Evolutionary conservation across 441 rosid species (phyloP).

Genomic region (Mallotus japonicus): DNA sequence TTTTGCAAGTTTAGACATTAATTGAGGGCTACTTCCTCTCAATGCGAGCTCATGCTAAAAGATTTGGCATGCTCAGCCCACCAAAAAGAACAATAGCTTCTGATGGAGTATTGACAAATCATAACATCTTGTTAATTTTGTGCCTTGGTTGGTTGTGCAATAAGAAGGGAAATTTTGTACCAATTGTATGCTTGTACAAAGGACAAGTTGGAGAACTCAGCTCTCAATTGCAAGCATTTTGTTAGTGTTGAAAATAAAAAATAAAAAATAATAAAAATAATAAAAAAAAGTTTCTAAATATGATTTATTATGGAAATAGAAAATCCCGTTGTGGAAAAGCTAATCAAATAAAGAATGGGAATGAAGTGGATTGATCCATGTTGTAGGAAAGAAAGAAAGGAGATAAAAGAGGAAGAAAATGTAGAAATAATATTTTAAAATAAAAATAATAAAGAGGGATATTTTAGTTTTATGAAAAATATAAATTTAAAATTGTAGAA

Average conservation of each 20-base stretch:
- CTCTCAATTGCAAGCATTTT: constrained; percentile 63
- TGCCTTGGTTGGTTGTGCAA: constrained; percentile 68
- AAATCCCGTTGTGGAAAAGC: constrained; percentile 56
- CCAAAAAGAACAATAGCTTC: constrained; percentile 81
- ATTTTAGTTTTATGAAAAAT: too few species aligned
- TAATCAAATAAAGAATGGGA: too few species aligned
- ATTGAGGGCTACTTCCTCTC: constrained; percentile 88
- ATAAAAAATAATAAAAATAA: too few species aligned
- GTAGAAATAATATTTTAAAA: too few species aligned
- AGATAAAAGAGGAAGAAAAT: too few species aligned
- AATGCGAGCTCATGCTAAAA: constrained; percentile 80
- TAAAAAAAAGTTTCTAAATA: constrained; percentile 55
- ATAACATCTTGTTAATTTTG: constrained; percentile 41
- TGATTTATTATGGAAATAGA: constrained; percentile 57
- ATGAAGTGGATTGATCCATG: too few species aligned
- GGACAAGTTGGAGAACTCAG: constrained; percentile 57
- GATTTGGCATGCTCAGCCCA: constrained; percentile 85
- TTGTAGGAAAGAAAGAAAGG: too few species aligned
- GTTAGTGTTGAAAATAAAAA: constrained; percentile 46
- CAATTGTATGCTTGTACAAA: constrained; percentile 58
- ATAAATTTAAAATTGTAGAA: too few species aligned
- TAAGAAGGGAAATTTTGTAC: constrained; percentile 60
- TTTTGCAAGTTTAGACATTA: constrained; percentile 73
- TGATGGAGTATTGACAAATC: constrained; percentile 82
- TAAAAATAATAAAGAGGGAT: too few species aligned